Percentiles rank a stretch among this genome's conserved stretches.
Evolutionary conservation across 2,329 filamentous ascomycete species (phyloP).

Genomic region (Metarhizium humberi): DNA sequence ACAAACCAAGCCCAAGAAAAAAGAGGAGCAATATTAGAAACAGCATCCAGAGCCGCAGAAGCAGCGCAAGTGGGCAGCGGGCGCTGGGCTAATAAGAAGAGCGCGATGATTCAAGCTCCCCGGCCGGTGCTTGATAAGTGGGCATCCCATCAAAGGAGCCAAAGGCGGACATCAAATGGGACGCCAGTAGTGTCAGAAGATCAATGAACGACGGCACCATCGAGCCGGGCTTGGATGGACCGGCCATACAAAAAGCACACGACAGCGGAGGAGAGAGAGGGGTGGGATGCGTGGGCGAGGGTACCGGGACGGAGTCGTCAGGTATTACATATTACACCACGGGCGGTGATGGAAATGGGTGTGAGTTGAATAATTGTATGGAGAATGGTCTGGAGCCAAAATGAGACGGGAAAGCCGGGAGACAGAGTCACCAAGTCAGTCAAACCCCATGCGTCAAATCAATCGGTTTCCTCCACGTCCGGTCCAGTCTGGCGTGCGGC

Average conservation of each 20-base stretch:
- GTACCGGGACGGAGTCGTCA: not conserved
- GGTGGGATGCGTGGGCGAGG: not conserved
- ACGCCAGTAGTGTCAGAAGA: slow-evolving; percentile 5
- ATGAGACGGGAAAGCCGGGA: not conserved
- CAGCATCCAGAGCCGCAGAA: not conserved
- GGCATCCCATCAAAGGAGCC: not conserved
- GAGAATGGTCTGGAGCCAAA: not conserved
- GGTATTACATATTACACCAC: not conserved
- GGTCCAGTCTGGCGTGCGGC: not conserved
- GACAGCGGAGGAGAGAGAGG: not conserved
- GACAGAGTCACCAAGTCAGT: not conserved
- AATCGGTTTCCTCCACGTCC: not conserved
- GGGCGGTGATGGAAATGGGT: not conserved
- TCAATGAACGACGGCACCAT: slow-evolving; percentile 1
- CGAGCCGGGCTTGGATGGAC: slow-evolving; percentile 2
- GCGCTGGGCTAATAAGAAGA: not conserved
- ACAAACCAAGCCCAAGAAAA: not conserved
- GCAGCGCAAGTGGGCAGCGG: slow-evolving; percentile 1
- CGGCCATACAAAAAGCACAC: slow-evolving; percentile 1
- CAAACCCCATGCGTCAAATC: not conserved
- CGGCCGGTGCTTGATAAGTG: not conserved
- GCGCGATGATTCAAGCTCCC: slow-evolving; percentile 4
- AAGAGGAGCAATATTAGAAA: not conserved
- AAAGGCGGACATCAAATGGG: not conserved
- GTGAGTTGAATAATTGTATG: not conserved